Base-by-base conservation (phyloP, 164 flowering plant genomes). In the Vitis riparia region DNA sequence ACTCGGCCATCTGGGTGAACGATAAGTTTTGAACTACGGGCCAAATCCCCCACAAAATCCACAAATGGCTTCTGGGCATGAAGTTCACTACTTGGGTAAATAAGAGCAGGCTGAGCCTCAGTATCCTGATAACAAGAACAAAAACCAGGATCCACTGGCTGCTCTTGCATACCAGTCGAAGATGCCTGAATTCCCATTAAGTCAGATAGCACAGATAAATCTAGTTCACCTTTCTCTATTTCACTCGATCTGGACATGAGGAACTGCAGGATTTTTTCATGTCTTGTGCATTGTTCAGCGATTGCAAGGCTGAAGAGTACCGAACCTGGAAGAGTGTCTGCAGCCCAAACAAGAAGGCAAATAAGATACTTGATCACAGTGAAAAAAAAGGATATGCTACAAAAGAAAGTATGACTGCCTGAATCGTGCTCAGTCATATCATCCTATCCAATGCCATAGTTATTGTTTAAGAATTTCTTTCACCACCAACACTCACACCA, bases 221-320 rank as follows among this genome's bases (percentile, higher is more conserved):
- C 79, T 9, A 85, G 50, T 58, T 64, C 86, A 50, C 66, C 71
- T 58, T 49, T 72, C 60, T 82, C 84, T 56, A 72, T 71, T 64
- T 78, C 84, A 72, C 67, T 70, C 63, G 86, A 79, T 67, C 82
- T 76, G 5, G 91, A 85, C 67, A 52, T 67, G 29, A 89, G 82
- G 73, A 85, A 80, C 71, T 83, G 79, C 79, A 85, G 16, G 50
- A 88, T 68, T 71, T 81, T 82, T 68, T 89, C 89, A 47, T 75
- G 87, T 57, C 83, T 80, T 27, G 72, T 61, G 74, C 80, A 85
- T 55, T 82, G 78, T 71, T 88, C 87, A 37, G 87, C 87, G 56
- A 87, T 86, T 30, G 87, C 86, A 76, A 67, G 72, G 81, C 88
- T 80, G 16, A 91, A 78, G 15, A 75, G 79, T 29, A 79, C 67